These are phyloP conservation scores for Penicillium samsonianum DNA, from an alignment of 495 filamentous ascomycete genomes.

Conservation along the genomic window DNA sequence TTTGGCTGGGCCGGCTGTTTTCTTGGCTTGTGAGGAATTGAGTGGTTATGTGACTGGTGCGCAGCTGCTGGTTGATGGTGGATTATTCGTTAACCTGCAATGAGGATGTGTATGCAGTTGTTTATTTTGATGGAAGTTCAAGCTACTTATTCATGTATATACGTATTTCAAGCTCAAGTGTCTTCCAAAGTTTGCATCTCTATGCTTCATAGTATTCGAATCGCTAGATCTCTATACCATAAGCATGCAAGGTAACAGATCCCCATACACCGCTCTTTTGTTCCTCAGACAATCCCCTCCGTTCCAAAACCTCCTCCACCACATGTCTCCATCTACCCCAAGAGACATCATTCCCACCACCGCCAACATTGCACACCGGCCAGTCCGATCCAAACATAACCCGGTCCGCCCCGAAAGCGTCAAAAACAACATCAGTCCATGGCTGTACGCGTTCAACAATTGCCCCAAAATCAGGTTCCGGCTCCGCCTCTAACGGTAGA, in stretches of 20 bases:
- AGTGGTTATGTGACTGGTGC: slow-evolving; percentile 81
- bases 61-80: slow-evolving; percentile 85
- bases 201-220: not conserved
- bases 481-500: slow-evolving; percentile 40
- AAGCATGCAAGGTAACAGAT: slow-evolving; percentile 65
- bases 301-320: slow-evolving; percentile 58
- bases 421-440: slow-evolving; percentile 68
- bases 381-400: slow-evolving; percentile 91
- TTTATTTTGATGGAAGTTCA: not conserved
- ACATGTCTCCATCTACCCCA: slow-evolving; percentile 51
- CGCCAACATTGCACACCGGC: slow-evolving; percentile 78
- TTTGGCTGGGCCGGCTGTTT: slow-evolving; percentile 81
- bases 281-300: slow-evolving; percentile 54
- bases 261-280: slow-evolving; percentile 68
- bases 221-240: slow-evolving; percentile 49
- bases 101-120: slow-evolving; percentile 29
- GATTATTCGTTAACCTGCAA: slow-evolving; percentile 69
- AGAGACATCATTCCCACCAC: slow-evolving; percentile 51
- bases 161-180: not conserved
- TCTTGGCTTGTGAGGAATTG: slow-evolving; percentile 74
- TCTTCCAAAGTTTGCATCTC: not conserved
- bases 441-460: slow-evolving; percentile 50
- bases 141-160: not conserved
- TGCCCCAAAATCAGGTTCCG: slow-evolving; percentile 39
- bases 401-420: slow-evolving; percentile 65